Base-by-base conservation (phyloP, 768 basidiomycete genomes). In the Pleurotus salmoneostramineus region DNA sequence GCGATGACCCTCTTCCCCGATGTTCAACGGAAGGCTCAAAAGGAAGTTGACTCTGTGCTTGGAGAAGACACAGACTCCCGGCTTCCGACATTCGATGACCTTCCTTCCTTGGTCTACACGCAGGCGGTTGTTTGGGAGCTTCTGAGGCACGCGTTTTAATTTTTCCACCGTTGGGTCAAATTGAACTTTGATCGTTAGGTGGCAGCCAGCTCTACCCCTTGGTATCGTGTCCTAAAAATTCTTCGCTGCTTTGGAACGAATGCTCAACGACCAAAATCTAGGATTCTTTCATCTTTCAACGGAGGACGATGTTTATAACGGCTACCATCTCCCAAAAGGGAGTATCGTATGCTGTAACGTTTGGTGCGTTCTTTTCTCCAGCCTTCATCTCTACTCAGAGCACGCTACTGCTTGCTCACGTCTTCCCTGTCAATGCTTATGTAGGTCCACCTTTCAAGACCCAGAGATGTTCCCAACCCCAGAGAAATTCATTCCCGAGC, bases 341-440 rank as follows among this genome's bases (percentile, higher is more conserved):
- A 17, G n/a, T 17, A 35, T 35, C 17, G 66, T 87, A 21, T 83
- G 88, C 60, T 80, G 77, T 10, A 89, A 89, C 64, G 80, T 86
- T 50, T 88, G 85, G 87, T 75, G 58, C 58, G 69, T 56, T 21
- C 37, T 40, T 42, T 42, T 32, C n/a, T 42, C 50, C 47, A 36
- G 57, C 47, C 31, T 56, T 56, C 21, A 27, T 27, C 21, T 27
- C 21, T 27, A n/a, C n/a, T n/a, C n/a, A 3, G 21, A 27, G 21
- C 3, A 27, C 21, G 21, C 21, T 27, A 1, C 21, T 3, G 21
- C 21, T 27, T 27, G 21, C 21, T 27, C 21, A 27, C 21, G 21
- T 27, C 21, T 27, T 1, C 21, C 3, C 3, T 27, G 21, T 27
- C 21, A 27, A 27, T 27, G 3, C 21, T 27, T 27, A 27, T 27